Conservation (phyloP, 306 rosid genomes). For the Prinsepia uniflora region DNA sequence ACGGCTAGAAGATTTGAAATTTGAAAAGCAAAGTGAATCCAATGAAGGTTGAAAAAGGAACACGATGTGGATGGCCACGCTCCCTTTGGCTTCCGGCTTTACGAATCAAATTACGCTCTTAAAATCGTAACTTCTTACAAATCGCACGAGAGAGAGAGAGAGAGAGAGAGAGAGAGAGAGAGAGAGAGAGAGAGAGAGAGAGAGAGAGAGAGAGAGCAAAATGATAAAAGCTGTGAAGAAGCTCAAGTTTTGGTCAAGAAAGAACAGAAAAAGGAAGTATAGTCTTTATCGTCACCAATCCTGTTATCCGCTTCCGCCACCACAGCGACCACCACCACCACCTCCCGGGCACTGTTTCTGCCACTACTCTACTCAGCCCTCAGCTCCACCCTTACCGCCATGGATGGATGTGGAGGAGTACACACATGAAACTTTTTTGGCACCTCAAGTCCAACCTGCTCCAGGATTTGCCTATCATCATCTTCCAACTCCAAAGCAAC, state of each 20-base stretch:
- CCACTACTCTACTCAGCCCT: conserved; percentile 35
- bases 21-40: neutral
- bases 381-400: conserved; percentile 76
- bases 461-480: conserved; percentile 10
- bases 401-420: conserved; percentile 43
- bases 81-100: too few relatives aligned
- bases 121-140: too few relatives aligned
- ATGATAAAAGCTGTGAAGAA: conserved; percentile 59
- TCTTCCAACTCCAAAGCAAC: conserved; percentile 18
- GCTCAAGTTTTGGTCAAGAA: conserved; percentile 58
- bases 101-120: too few relatives aligned
- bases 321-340: conserved; percentile 17
- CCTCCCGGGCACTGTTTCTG: conserved; percentile 17
- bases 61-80: too few relatives aligned
- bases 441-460: conserved; percentile 6
- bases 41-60: neutral
- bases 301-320: conserved; percentile 28
- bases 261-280: conserved; percentile 40
- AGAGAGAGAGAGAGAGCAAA: neutral
- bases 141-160: too few relatives aligned
- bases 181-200: too few relatives aligned
- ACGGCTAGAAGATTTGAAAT: conserved; percentile 48
- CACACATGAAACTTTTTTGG: conserved; percentile 31
- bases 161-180: too few relatives aligned
- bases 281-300: conserved; percentile 1